Evolutionary conservation across 2,329 filamentous ascomycete genomes (phyloP).

Genomic region (Didymella arachidicola): DNA sequence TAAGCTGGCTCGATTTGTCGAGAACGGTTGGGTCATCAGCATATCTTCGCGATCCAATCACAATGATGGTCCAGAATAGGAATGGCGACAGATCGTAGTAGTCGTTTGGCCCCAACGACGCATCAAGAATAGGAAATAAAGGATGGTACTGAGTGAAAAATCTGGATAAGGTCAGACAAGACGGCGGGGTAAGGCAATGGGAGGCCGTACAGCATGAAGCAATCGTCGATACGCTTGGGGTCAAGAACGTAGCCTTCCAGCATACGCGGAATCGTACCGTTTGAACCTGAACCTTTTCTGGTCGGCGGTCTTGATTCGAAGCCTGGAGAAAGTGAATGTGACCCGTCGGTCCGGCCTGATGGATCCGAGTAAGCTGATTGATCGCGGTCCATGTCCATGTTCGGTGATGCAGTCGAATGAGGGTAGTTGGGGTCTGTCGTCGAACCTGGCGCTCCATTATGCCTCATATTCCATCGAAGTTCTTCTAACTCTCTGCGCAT

Average conservation of each 20-base stretch:
- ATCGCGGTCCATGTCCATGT: constrained; percentile 39
- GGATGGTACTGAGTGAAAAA: constrained; percentile 48
- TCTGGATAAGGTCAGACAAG: constrained; percentile 32
- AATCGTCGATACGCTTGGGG: constrained; percentile 45
- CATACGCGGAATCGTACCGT: constrained; percentile 34
- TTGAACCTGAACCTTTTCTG: constrained; percentile 30
- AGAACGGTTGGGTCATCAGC: constrained; percentile 47
- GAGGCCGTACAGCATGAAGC: constrained; percentile 43
- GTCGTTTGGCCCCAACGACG: constrained; percentile 41
- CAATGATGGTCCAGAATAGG: constrained; percentile 53
- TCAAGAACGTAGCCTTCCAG: constrained; percentile 47
- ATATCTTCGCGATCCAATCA: constrained; percentile 51
- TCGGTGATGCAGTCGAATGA: constrained; percentile 39
- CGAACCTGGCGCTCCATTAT: constrained; percentile 25
- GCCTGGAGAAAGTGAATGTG: constrained; percentile 43
- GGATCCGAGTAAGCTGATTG: constrained; percentile 41
- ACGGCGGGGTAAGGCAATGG: background rate
- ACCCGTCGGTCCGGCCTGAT: constrained; percentile 38
- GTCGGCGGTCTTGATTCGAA: constrained; percentile 38
- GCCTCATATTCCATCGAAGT: constrained; percentile 47
- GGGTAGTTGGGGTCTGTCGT: constrained; percentile 36
- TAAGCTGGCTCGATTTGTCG: constrained; percentile 42
- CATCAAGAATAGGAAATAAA: constrained; percentile 46
- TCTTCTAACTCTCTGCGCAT: constrained; percentile 50
- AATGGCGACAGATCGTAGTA: constrained; percentile 47